phyloP scores from a whole-genome alignment of 352 stramenopile genomes.

The Phytophthora podocarpi region DNA sequence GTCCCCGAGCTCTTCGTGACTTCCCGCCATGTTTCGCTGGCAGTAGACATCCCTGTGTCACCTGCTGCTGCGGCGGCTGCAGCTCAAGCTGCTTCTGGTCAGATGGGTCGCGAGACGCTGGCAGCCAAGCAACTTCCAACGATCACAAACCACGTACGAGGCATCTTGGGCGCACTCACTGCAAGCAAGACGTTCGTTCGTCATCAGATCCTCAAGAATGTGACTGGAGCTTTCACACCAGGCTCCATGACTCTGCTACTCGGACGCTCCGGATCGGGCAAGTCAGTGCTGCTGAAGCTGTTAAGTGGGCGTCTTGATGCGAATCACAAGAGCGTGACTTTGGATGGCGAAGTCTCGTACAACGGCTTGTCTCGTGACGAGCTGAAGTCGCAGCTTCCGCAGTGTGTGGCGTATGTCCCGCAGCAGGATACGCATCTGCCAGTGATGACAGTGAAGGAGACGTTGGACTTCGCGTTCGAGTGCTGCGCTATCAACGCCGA shows the following conservation, averaged over 20 bases:
- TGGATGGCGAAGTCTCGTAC: conserved; percentile 48
- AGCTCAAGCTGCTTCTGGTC: conserved; percentile 27
- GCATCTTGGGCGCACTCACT: conserved; percentile 39
- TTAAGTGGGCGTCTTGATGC: conserved; percentile 41
- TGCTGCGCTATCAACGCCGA: conserved; percentile 54
- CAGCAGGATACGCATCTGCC: conserved; percentile 84
- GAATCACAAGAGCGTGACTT: conserved; percentile 17
- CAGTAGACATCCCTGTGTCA: conserved; percentile 27
- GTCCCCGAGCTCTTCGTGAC: conserved; percentile 39
- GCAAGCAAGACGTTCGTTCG: conserved; percentile 44
- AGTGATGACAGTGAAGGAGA: conserved; percentile 92
- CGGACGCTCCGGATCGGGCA: conserved; percentile 51
- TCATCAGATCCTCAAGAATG: conserved; percentile 50
- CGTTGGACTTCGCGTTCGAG: conserved; percentile 92
- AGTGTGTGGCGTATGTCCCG: conserved; percentile 50
- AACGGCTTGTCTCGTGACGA: conserved; percentile 41
- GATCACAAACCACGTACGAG: conserved; percentile 52
- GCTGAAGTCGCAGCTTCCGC: conserved; percentile 38
- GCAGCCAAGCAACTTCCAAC: conserved; percentile 54
- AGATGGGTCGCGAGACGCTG: conserved; percentile 35
- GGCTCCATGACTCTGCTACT: conserved; percentile 58
- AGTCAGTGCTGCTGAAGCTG: conserved; percentile 54
- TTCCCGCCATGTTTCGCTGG: conserved; percentile 44
- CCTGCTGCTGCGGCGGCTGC: conserved; percentile 29
- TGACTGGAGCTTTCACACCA: conserved; percentile 46